Conservation (phyloP, 208 protist species). For the Lotmaria passim region DNA sequence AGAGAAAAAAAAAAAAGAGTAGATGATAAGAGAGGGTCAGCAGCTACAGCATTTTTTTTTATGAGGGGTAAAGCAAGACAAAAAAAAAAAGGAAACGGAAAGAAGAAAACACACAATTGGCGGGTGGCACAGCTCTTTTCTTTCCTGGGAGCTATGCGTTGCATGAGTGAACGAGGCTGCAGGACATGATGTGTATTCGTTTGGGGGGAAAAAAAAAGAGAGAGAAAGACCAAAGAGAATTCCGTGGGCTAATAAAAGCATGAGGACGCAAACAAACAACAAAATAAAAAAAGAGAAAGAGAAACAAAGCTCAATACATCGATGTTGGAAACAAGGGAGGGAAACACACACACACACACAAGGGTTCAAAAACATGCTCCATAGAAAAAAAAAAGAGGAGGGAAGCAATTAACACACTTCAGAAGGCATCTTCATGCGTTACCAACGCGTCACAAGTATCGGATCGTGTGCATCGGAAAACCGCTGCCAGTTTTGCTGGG, state of each 20-base stretch:
- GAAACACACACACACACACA: neutral
- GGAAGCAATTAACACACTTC: neutral
- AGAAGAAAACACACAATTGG: conserved; percentile 2
- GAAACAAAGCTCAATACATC: conserved; percentile 1
- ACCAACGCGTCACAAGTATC: neutral
- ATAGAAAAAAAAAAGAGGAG: neutral
- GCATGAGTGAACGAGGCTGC: too few relatives aligned
- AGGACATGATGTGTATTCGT: too few relatives aligned
- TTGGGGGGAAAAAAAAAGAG: neutral
- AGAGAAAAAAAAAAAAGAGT: too few relatives aligned
- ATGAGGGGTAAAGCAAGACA: too few relatives aligned
- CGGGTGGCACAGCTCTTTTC: too few relatives aligned
- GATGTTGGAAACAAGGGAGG: neutral
- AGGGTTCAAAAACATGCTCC: neutral
- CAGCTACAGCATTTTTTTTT: too few relatives aligned
- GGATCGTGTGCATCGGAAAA: conserved; percentile 1
- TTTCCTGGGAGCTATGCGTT: too few relatives aligned
- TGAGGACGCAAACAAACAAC: conserved; percentile 22
- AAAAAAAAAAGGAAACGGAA: neutral
- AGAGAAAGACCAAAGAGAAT: neutral
- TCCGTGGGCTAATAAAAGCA: neutral
- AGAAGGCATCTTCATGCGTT: too few relatives aligned
- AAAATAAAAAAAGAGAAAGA: conserved; percentile 12
- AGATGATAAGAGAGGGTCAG: too few relatives aligned
- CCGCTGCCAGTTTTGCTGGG: neutral